Evolutionary conservation across 1,139 yeast genomes (phyloP).

Genomic region (Candida tunisiensis): DNA sequence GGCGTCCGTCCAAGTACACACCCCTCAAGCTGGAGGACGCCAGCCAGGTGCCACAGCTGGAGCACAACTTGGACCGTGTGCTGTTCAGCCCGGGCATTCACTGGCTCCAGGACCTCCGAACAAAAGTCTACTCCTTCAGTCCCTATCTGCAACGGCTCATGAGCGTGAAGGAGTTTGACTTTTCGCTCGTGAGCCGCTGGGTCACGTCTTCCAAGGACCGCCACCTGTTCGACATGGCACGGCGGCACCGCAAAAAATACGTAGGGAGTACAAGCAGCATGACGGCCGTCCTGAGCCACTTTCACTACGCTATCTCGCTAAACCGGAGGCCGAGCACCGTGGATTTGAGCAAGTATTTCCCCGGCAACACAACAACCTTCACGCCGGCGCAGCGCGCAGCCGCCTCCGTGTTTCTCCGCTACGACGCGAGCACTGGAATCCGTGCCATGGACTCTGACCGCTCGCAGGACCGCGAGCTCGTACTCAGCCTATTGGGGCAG

Average conservation of each 20-base stretch:
- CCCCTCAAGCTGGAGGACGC: no score
- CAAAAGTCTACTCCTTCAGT: constrained; percentile 55
- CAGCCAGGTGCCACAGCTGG: constrained; percentile 29
- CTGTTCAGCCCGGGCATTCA: constrained; percentile 78
- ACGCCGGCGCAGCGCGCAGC: constrained; percentile 25
- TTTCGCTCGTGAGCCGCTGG: constrained; percentile 37
- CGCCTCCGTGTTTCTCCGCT: constrained; percentile 25
- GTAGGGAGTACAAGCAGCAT: constrained; percentile 80
- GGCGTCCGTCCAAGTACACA: no score
- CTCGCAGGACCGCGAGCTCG: constrained; percentile 48
- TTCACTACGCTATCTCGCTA: constrained; percentile 55
- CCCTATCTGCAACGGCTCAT: constrained; percentile 45
- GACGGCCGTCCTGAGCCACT: constrained; percentile 58
- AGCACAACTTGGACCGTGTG: constrained; percentile 50
- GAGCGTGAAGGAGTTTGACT: constrained; percentile 53
- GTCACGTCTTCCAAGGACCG: constrained; percentile 55
- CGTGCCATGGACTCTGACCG: constrained; percentile 62
- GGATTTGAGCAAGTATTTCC: constrained; percentile 28
- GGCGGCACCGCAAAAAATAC: constrained; percentile 25
- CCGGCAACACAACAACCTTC: constrained; percentile 14
- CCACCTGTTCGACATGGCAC: constrained; percentile 32
- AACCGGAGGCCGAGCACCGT: constrained; percentile 32
- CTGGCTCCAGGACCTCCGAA: constrained; percentile 57
- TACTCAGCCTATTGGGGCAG: constrained; percentile 67
- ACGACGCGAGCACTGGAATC: constrained; percentile 19